phyloP scores from a whole-genome alignment of 2,329 filamentous ascomycete species.

The Hymenotorrendiella dingleyae region DNA sequence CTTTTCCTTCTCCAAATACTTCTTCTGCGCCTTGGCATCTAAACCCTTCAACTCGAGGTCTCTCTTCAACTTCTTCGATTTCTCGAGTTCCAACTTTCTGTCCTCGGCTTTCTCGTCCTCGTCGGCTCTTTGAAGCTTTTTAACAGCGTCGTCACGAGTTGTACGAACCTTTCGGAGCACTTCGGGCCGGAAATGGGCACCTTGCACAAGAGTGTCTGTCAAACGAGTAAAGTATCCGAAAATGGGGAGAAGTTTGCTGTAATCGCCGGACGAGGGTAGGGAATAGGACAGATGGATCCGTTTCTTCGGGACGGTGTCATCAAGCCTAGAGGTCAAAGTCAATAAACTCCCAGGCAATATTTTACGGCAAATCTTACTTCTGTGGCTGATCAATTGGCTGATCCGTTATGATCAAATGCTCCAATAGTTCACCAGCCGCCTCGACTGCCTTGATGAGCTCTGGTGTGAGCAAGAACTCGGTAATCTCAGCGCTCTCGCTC shows the following conservation, averaged over 20 bases:
- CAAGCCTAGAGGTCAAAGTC: slow-evolving; percentile 49
- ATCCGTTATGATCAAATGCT: slow-evolving; percentile 85
- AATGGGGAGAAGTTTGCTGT: slow-evolving; percentile 62
- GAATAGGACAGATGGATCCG: slow-evolving; percentile 72
- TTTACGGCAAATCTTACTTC: slow-evolving; percentile 52
- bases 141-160: slow-evolving; percentile 73
- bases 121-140: slow-evolving; percentile 70
- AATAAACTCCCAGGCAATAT: not conserved
- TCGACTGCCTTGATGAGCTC: slow-evolving; percentile 78
- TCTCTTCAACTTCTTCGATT: slow-evolving; percentile 81
- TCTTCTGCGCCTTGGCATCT: slow-evolving; percentile 79
- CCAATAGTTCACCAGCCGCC: slow-evolving; percentile 71
- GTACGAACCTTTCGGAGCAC: slow-evolving; percentile 77
- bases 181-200: slow-evolving; percentile 83
- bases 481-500: slow-evolving; percentile 95
- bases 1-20: slow-evolving; percentile 74
- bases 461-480: slow-evolving; percentile 77
- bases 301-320: slow-evolving; percentile 81
- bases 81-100: slow-evolving; percentile 64
- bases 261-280: slow-evolving; percentile 60
- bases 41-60: slow-evolving; percentile 73
- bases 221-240: slow-evolving; percentile 79
- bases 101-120: slow-evolving; percentile 81
- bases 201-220: slow-evolving; percentile 71
- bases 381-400: slow-evolving; percentile 82